Conservation (phyloP, 2,329 filamentous ascomycete genomes). For the Pleomassaria siparia region DNA sequence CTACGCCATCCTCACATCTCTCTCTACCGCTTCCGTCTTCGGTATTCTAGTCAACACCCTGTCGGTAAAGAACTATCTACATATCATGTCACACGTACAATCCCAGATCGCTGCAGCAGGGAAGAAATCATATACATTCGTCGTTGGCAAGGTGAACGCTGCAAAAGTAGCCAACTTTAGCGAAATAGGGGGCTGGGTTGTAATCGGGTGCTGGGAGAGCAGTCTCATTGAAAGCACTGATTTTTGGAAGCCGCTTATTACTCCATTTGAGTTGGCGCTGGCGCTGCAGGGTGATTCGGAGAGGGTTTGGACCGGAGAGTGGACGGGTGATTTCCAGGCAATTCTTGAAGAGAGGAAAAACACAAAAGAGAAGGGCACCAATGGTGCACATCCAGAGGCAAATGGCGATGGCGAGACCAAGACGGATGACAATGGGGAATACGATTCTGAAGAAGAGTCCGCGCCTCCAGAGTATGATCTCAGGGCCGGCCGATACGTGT, state of each 20-base stretch:
- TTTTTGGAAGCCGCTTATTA: constrained; percentile 87
- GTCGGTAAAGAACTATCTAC: constrained; percentile 85
- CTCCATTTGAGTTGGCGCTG: constrained; percentile 87
- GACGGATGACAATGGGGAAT: constrained; percentile 47
- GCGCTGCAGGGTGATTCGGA: constrained; percentile 74
- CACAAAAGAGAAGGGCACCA: constrained; percentile 14
- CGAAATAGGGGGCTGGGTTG: constrained; percentile 94
- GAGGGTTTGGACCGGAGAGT: constrained; percentile 82
- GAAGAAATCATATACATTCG: constrained; percentile 95
- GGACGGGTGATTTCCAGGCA: constrained; percentile 83
- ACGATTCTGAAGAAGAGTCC: constrained; percentile 70
- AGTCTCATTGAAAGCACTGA: constrained; percentile 85
- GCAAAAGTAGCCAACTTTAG: constrained; percentile 96
- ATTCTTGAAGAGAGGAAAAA: constrained; percentile 48
- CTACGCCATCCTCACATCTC: constrained; percentile 80
- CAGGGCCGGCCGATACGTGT: constrained; percentile 80
- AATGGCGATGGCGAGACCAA: constrained; percentile 11
- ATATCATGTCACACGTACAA: constrained; percentile 74
- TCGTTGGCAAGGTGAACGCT: constrained; percentile 93
- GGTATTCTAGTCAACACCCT: constrained; percentile 96
- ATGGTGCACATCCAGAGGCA: constrained; percentile 2
- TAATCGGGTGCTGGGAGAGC: constrained; percentile 98
- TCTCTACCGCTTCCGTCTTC: constrained; percentile 80
- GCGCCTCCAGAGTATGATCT: constrained; percentile 88
- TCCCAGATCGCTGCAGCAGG: constrained; percentile 73